Evolutionary conservation across 106 monocot genomes (phyloP).

Genomic region (Amphibolis antarctica): DNA sequence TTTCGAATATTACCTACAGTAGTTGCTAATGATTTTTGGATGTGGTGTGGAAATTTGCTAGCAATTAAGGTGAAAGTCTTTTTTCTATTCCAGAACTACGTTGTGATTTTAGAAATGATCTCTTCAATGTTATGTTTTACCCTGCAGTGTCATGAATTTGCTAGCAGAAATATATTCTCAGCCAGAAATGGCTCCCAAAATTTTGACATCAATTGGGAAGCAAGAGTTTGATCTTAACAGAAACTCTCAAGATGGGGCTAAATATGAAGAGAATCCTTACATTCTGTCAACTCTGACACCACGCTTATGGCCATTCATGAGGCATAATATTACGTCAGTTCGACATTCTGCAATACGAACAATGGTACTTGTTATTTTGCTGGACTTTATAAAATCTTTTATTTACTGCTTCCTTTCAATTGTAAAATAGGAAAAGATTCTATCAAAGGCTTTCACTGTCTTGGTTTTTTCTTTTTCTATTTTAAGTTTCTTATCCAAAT

Average conservation of each 20-base stretch:
- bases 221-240: constrained; percentile 68
- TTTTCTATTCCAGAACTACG: no score
- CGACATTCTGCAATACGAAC: constrained; percentile 91
- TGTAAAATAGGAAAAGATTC: no score
- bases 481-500: neutral
- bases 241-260: constrained; percentile 31
- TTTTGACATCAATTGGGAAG: constrained; percentile 28
- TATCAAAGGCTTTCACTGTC: no score
- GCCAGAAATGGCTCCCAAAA: constrained; percentile 76
- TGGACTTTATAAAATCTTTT: neutral
- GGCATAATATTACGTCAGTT: constrained; percentile 87
- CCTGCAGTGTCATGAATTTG: constrained; percentile 62
- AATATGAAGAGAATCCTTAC: constrained; percentile 54
- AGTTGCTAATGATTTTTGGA: no score
- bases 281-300: constrained; percentile 67
- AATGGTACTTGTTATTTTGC: constrained; percentile 30
- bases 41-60: no score
- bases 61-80: no score
- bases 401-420: no score
- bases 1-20: no score
- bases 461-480: neutral
- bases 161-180: constrained; percentile 95
- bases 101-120: neutral
- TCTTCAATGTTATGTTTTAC: neutral
- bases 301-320: constrained; percentile 96